Evolutionary conservation across 352 stramenopile species (phyloP).

Genomic region (Phytophthora boehmeriae): DNA sequence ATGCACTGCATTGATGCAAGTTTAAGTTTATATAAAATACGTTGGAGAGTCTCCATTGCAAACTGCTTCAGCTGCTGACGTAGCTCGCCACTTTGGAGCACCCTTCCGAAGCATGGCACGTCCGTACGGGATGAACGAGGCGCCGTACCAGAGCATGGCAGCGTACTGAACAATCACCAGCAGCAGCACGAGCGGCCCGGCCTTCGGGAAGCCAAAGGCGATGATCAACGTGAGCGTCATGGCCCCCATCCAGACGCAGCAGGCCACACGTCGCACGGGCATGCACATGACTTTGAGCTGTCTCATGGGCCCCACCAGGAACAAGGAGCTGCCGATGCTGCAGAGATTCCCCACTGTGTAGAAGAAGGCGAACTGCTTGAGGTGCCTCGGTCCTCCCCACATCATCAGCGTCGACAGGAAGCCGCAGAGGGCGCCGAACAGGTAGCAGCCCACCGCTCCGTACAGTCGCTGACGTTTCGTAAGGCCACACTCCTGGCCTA

Average conservation of each 20-base stretch:
- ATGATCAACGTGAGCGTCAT: slow-evolving; percentile 81
- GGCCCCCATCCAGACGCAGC: slow-evolving; percentile 76
- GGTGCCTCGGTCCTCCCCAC: slow-evolving; percentile 77
- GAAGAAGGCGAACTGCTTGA: slow-evolving; percentile 89
- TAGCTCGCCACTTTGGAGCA: slow-evolving; percentile 61
- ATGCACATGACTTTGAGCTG: slow-evolving; percentile 88
- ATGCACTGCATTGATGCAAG: slow-evolving; percentile 16
- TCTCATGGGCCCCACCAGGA: slow-evolving; percentile 69
- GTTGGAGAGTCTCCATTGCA: too few species aligned
- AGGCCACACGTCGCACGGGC: slow-evolving; percentile 79
- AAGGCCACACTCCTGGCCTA: slow-evolving; percentile 75
- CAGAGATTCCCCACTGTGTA: slow-evolving; percentile 85
- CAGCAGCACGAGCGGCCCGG: slow-evolving; percentile 68
- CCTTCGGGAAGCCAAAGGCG: slow-evolving; percentile 73
- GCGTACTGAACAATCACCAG: slow-evolving; percentile 81
- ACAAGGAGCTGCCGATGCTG: slow-evolving; percentile 81
- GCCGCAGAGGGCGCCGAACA: slow-evolving; percentile 70
- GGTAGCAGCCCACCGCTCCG: slow-evolving; percentile 73
- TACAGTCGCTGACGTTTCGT: slow-evolving; percentile 83
- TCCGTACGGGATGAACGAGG: slow-evolving; percentile 83
- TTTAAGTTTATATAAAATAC: slow-evolving; percentile 28
- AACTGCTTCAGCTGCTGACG: slow-evolving; percentile 36
- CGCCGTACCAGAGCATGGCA: slow-evolving; percentile 86
- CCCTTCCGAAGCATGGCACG: slow-evolving; percentile 80
- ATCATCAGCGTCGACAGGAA: slow-evolving; percentile 84